phyloP scores from a whole-genome alignment of 2,329 filamentous ascomycete genomes.

The Chrysosporium queenslandicum region DNA sequence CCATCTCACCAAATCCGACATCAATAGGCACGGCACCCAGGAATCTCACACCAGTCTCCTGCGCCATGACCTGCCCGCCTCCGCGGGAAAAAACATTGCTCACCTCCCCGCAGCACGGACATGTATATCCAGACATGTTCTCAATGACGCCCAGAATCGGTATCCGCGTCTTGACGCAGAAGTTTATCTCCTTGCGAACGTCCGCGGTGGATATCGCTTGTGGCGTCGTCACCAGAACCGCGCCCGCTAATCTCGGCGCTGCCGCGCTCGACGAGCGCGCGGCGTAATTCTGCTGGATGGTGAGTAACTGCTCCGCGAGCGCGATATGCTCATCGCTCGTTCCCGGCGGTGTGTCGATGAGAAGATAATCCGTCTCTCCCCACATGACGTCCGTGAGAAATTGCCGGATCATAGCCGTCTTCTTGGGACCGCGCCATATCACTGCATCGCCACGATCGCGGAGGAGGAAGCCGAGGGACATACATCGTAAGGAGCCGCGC shows the following conservation, averaged over 20 bases:
- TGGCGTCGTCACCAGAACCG: constrained; percentile 90
- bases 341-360: constrained; percentile 92
- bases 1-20: constrained; percentile 75
- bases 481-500: constrained; percentile 49
- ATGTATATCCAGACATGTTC: constrained; percentile 63
- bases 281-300: constrained; percentile 20
- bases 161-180: constrained; percentile 75
- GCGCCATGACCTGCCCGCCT: constrained; percentile 79
- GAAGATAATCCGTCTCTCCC: constrained; percentile 75
- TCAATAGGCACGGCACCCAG: constrained; percentile 85
- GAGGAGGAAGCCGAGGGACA: constrained; percentile 88
- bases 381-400: constrained; percentile 88
- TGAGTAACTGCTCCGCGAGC: constrained; percentile 72
- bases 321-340: constrained; percentile 97
- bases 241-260: constrained; percentile 62
- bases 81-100: constrained; percentile 90
- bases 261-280: constrained; percentile 15
- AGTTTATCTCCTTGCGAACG: constrained; percentile 89
- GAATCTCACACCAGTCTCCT: constrained; percentile 74
- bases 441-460: constrained; percentile 77
- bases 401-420: constrained; percentile 97
- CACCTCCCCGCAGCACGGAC: constrained; percentile 62
- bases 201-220: constrained; percentile 90
- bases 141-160: constrained; percentile 80
- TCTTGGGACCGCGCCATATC: constrained; percentile 96